phyloP scores from a whole-genome alignment of 2,329 filamentous ascomycete genomes.

The Paecilomyces sp. region DNA sequence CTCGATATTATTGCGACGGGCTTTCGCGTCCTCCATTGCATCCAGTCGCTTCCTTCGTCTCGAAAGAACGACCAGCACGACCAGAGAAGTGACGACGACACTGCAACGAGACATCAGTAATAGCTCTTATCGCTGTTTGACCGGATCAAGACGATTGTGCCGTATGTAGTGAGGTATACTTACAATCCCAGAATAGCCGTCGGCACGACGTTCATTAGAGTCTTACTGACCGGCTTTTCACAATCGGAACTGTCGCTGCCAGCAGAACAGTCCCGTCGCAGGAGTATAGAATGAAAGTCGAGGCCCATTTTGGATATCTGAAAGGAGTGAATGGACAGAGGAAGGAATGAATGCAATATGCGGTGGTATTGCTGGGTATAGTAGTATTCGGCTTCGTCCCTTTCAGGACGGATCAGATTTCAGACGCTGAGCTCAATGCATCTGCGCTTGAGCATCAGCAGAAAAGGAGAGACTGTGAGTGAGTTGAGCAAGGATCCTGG shows the following conservation, averaged over 20 bases:
- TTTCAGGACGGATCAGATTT: background rate
- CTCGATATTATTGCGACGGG: conserved; percentile 5
- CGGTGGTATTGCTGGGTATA: background rate
- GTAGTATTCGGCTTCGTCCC: background rate
- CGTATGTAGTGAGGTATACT: background rate
- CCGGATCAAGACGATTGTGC: background rate
- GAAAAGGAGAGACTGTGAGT: background rate
- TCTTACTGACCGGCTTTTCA: conserved; percentile 6
- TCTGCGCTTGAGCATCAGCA: background rate
- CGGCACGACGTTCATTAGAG: conserved; percentile 5
- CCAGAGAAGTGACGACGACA: conserved; percentile 1
- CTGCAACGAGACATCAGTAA: background rate
- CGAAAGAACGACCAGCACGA: conserved; percentile 4
- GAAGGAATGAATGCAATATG: background rate
- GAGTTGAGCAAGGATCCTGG: too few species aligned
- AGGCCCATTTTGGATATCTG: background rate
- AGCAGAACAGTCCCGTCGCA: background rate
- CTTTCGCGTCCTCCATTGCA: conserved; percentile 4
- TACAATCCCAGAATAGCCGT: conserved; percentile 4
- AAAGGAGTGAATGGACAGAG: too few species aligned
- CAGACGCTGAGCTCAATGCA: background rate
- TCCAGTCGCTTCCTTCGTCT: conserved; percentile 4
- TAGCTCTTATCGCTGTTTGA: background rate
- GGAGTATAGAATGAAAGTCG: background rate
- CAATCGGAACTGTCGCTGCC: conserved; percentile 1